Evolutionary conservation across 106 monocot species (phyloP).

Genomic region (Dioscorea alata): DNA sequence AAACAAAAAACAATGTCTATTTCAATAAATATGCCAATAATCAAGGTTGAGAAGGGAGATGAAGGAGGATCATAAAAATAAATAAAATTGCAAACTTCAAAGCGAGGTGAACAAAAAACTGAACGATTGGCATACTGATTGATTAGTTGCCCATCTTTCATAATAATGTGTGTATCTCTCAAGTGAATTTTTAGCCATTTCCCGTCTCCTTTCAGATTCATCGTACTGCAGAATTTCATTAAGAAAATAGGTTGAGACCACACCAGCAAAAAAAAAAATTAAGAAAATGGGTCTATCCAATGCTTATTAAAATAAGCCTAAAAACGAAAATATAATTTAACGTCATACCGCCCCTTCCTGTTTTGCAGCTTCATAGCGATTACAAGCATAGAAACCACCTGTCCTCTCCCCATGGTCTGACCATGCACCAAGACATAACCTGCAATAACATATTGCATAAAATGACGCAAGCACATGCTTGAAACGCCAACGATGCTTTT

Average conservation of each 20-base stretch:
- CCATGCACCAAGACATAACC: constrained; percentile 88
- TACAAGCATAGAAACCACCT: constrained; percentile 86
- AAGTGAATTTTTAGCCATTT: constrained; percentile 84
- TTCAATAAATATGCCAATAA: neutral
- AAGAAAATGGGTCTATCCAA: neutral
- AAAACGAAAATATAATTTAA: neutral
- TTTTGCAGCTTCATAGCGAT: constrained; percentile 84
- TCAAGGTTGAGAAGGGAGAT: neutral
- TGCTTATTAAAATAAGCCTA: neutral
- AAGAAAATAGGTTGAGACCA: neutral
- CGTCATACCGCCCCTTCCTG: constrained; percentile 75
- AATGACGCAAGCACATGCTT: neutral
- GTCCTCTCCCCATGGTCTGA: constrained; percentile 87
- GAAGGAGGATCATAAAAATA: neutral
- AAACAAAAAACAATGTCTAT: neutral
- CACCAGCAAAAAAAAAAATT: neutral
- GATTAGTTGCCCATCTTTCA: constrained; percentile 86
- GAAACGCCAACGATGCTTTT: neutral
- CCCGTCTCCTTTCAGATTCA: constrained; percentile 81
- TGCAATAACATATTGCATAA: constrained; percentile 10
- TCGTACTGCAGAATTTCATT: constrained; percentile 46
- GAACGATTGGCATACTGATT: constrained; percentile 45
- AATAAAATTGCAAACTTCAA: neutral
- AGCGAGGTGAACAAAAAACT: neutral
- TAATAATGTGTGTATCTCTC: constrained; percentile 91